These are phyloP conservation scores for Kodamaea fungicola DNA, from an alignment of 1,139 yeast species.

Conservation along the genomic window DNA sequence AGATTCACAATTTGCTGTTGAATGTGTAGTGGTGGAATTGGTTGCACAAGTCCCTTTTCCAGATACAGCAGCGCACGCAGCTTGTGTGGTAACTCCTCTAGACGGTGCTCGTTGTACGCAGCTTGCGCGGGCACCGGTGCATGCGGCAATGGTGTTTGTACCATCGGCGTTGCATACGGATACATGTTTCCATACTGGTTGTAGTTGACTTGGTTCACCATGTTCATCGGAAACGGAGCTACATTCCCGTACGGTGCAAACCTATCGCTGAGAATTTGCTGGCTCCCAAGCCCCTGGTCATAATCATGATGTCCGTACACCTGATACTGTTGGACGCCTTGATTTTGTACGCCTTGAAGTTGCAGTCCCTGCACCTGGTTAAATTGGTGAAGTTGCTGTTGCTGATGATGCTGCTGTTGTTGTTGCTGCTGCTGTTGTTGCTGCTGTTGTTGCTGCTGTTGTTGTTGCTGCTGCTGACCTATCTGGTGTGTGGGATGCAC, in stretches of 20 bases:
- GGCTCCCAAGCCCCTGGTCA: conserved; percentile 3
- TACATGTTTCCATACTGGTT: conserved; percentile 7
- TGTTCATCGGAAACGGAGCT: background rate
- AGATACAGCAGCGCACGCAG: conserved; percentile 10
- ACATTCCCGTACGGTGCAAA: conserved; percentile 1
- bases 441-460: conserved; percentile 8
- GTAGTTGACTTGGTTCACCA: conserved; percentile 2
- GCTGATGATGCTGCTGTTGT: conserved; percentile 3
- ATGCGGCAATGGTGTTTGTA: conserved; percentile 9
- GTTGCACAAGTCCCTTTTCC: conserved; percentile 32
- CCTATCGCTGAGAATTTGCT: background rate
- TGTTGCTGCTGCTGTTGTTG: background rate
- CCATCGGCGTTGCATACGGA: conserved; percentile 7
- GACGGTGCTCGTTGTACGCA: conserved; percentile 10
- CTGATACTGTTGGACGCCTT: conserved; percentile 5
- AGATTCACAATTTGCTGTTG: conserved; percentile 38
- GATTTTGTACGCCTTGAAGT: conserved; percentile 1
- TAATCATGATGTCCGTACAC: conserved; percentile 1
- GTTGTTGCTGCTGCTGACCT: conserved; percentile 5
- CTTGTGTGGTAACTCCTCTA: conserved; percentile 4
- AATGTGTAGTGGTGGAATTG: conserved; percentile 46
- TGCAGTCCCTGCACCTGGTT: background rate
- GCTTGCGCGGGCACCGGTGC: conserved; percentile 9
- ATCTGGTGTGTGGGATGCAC: conserved; percentile 2
- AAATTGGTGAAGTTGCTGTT: conserved; percentile 3